Conservation (phyloP, 306 rosid species). For the Phaseolus lunatus region DNA sequence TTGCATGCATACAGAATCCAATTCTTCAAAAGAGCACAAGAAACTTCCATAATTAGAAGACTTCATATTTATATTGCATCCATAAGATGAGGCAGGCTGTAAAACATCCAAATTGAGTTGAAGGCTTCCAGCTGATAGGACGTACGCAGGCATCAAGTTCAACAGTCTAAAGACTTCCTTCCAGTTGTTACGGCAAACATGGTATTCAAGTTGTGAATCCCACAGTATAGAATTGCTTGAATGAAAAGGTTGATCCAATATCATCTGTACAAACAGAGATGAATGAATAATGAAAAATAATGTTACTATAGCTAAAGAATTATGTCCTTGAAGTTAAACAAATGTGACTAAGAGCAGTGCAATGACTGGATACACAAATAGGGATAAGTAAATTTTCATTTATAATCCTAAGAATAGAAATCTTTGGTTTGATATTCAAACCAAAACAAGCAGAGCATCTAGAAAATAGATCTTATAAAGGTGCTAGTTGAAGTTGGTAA, state of each 20-base stretch:
- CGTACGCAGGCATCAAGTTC: conserved; percentile 69
- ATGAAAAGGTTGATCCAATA: conserved; percentile 71
- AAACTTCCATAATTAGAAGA: conserved; percentile 67
- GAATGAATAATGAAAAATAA: conserved; percentile 28
- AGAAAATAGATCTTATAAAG: conserved; percentile 27
- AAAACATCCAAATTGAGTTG: conserved; percentile 83
- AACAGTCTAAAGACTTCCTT: conserved; percentile 73
- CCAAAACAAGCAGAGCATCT: conserved; percentile 30
- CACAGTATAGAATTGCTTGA: conserved; percentile 68
- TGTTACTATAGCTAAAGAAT: not conserved
- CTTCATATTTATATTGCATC: conserved; percentile 53
- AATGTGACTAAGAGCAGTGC: conserved; percentile 18
- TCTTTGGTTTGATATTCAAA: conserved; percentile 20
- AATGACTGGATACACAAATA: conserved; percentile 1
- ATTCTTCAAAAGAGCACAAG: conserved; percentile 77
- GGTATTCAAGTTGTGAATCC: conserved; percentile 95
- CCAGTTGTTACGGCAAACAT: conserved; percentile 75
- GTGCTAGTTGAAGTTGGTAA: conserved; percentile 28
- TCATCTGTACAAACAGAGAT: conserved; percentile 65
- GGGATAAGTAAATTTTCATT: conserved; percentile 18
- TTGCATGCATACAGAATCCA: conserved; percentile 77
- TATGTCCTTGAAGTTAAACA: conserved; percentile 20
- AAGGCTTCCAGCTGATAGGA: conserved; percentile 71
- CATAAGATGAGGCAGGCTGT: conserved; percentile 62
- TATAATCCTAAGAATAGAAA: conserved; percentile 16